phyloP scores from a whole-genome alignment of 1,284 basidiomycete species.

The Pisolithus thermaeus region DNA sequence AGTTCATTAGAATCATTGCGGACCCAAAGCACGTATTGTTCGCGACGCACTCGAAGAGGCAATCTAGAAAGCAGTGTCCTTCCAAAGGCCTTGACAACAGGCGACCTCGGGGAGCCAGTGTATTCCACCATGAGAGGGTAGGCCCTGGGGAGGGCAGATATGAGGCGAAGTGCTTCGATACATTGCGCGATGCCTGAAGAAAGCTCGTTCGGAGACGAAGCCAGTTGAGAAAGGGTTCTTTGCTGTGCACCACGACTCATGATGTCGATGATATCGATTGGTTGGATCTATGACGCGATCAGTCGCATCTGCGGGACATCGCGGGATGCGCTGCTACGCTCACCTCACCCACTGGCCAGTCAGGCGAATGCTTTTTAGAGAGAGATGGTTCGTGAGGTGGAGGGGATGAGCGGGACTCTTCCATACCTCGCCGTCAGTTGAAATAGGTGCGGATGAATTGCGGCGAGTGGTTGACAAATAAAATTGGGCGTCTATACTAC shows the following conservation, averaged over 20 bases:
- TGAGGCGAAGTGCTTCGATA: constrained; percentile 26
- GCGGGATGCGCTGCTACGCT: no score
- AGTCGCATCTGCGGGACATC: neutral
- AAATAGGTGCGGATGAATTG: constrained; percentile 1
- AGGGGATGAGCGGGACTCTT: neutral
- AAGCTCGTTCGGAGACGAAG: constrained; percentile 27
- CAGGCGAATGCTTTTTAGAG: neutral
- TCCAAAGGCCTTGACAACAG: constrained; percentile 25
- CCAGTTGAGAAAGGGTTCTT: constrained; percentile 25
- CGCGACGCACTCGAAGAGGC: constrained; percentile 23
- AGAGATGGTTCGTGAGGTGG: neutral
- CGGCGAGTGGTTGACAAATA: neutral
- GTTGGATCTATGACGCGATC: neutral
- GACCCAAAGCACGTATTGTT: neutral
- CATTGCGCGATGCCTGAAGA: constrained; percentile 27
- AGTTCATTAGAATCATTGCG: neutral
- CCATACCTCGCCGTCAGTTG: neutral
- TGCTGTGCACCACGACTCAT: constrained; percentile 23
- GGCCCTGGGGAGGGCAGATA: constrained; percentile 23
- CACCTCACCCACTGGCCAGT: no score
- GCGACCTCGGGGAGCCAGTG: constrained; percentile 6
- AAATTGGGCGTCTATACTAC: constrained; percentile 1
- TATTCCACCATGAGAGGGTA: constrained; percentile 26
- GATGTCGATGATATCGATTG: neutral
- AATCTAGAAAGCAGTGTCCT: constrained; percentile 26